Conservation (phyloP, 148 eudicot species). For the Polygonum maritimum region DNA sequence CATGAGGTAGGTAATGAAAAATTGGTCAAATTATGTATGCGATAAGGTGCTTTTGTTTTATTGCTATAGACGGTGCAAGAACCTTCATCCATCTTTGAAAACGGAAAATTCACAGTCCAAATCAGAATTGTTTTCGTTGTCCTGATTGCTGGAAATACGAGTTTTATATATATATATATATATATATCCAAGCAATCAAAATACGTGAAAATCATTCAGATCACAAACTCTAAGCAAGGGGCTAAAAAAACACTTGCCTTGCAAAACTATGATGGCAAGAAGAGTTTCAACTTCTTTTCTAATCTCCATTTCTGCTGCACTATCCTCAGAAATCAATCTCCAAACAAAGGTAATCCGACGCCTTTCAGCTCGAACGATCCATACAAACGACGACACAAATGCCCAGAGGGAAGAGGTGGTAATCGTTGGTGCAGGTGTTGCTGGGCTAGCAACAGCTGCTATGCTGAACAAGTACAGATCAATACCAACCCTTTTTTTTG, state of each 20-base stretch:
- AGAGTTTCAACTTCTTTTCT: constrained; percentile 1
- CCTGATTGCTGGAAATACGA: background rate
- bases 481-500: background rate
- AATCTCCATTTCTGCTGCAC: background rate
- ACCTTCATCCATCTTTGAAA: background rate
- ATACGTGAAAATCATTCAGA: background rate
- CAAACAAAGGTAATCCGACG: background rate
- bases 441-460: constrained; percentile 87
- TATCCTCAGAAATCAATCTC: background rate
- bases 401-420: constrained; percentile 47
- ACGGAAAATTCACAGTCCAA: background rate
- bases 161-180: too few relatives aligned
- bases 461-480: constrained; percentile 61
- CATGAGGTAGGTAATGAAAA: too few relatives aligned
- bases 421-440: constrained; percentile 87
- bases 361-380: background rate
- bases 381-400: background rate
- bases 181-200: background rate
- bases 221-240: background rate
- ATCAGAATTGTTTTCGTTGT: background rate
- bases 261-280: background rate
- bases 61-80: too few relatives aligned
- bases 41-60: too few relatives aligned
- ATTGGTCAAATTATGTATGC: too few relatives aligned
- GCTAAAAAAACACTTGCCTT: background rate